A percentile compares a stretch with the other conserved stretches of the same genome.
These are phyloP conservation scores for Onygenales sp. DNA, from an alignment of 2,329 filamentous ascomycete genomes.

Conservation along the genomic window DNA sequence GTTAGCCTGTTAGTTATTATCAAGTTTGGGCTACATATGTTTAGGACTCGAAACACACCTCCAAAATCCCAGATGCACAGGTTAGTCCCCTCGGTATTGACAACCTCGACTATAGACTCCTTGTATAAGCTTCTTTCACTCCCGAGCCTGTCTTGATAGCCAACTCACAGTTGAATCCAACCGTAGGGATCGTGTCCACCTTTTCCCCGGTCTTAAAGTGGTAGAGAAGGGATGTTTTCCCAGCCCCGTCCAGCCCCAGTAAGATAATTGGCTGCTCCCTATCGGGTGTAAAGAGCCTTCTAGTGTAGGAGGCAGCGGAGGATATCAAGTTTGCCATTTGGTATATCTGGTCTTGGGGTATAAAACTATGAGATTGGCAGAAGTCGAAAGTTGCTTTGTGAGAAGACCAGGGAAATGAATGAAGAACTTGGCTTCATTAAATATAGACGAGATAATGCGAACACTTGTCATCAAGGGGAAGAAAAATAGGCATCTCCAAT, in stretches of 20 bases:
- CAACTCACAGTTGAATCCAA: neutral
- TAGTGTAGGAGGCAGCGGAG: neutral
- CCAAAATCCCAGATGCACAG: constrained; percentile 1
- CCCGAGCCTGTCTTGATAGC: neutral
- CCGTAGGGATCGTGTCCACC: neutral
- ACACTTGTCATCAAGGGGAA: no score
- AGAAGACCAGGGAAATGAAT: no score
- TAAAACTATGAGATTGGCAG: no score
- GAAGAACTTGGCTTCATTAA: no score
- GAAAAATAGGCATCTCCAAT: no score
- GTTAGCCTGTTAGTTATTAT: neutral
- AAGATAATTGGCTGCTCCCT: neutral
- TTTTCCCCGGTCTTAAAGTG: neutral
- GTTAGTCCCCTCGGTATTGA: neutral
- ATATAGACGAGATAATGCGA: no score
- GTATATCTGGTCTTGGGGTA: no score
- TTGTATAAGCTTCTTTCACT: neutral
- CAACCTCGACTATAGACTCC: neutral
- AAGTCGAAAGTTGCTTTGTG: no score
- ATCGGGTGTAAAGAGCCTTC: neutral
- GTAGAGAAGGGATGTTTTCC: constrained; percentile 3
- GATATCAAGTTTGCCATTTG: no score
- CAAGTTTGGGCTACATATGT: neutral
- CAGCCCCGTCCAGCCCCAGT: neutral
- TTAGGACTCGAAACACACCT: neutral